Evolutionary conservation across 129 eudicot species (phyloP).

Genomic region (Centella asiatica): DNA sequence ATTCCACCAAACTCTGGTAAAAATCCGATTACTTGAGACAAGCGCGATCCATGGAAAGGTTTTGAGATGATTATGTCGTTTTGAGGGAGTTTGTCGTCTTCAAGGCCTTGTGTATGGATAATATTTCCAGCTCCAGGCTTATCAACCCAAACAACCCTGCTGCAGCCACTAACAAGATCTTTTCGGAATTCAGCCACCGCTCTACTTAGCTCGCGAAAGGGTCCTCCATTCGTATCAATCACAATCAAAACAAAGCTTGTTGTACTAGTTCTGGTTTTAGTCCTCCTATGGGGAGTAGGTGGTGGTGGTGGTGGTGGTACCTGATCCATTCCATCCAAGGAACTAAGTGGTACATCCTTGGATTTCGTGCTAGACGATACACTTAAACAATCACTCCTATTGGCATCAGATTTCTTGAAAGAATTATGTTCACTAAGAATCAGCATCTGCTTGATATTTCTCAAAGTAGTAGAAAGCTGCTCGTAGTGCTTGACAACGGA

Average conservation of each 20-base stretch:
- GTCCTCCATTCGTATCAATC: conserved; percentile 40
- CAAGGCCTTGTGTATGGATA: conserved; percentile 36
- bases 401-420: conserved; percentile 22
- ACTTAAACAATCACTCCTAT: conserved; percentile 17
- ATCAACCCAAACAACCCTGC: conserved; percentile 53
- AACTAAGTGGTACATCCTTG: conserved; percentile 43
- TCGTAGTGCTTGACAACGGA: conserved; percentile 20
- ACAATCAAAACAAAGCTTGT: conserved; percentile 36
- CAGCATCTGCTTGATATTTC: conserved; percentile 20
- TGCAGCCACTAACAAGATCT: conserved; percentile 12
- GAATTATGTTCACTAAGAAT: conserved; percentile 6
- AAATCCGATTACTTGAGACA: conserved; percentile 29
- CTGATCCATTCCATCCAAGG: conserved; percentile 37
- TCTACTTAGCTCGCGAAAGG: conserved; percentile 39
- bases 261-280: neutral
- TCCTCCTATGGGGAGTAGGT: conserved; percentile 2
- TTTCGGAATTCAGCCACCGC: conserved; percentile 55
- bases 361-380: conserved; percentile 25
- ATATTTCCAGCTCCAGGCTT: conserved; percentile 24
- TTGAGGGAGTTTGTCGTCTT: conserved; percentile 40
- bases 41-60: conserved; percentile 68
- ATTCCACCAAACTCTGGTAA: conserved; percentile 46
- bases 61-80: conserved; percentile 40
- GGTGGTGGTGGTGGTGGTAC: conserved; percentile 8
- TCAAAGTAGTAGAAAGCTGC: conserved; percentile 35